Evolutionary conservation across 2,329 filamentous ascomycete species (phyloP), one percentile per base, ranked within the genome.

Genomic region (Arthroderma sp.): DNA sequence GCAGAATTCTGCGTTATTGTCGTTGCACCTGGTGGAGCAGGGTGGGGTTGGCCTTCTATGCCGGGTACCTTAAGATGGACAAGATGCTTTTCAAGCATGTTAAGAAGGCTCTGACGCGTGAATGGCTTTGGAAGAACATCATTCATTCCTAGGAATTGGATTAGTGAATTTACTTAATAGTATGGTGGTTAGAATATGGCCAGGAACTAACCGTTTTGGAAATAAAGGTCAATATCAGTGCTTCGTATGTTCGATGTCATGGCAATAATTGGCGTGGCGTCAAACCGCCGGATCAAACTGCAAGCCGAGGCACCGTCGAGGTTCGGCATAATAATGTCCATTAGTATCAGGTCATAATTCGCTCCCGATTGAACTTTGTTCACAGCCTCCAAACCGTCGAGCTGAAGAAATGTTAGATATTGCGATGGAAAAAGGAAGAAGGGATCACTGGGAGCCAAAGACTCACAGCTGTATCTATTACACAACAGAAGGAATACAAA

Each of bases 241-340:
- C 86, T 88, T 52, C 91, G 78, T 52, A 98, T 96, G 59, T 96
- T 98, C 3, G 89, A 95, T 3, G 91, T 98, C 91, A 98, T 96
- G 39, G 91, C 91, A 47, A 98, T 86, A 56, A 98, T 93, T 0
- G 91, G 91, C 4, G 80, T 77, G 33, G 79, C 77, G 51, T 87
- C 80, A 50, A 89, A 86, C 58, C 94, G 85, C 43, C 89, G 80
- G 52, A 98, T 95, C 50, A 94, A 79, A 57, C 91, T 85, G 46
- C 87, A 94, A 2, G 91, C 89, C 10, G 88, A 94, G 4, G 96
- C 87, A 54, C 91, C 91, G 57, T 96, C 91, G 44, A 96, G 72
- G 52, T 88, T 83, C 4, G 91, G 91, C 91, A 98, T 96, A 54
- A 98, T 94, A 52, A 98, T 89, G 59, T 91, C 84, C 84, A 89